Evolutionary conservation across 106 monocot genomes (phyloP).

Genomic region (Triglochin maritima): DNA sequence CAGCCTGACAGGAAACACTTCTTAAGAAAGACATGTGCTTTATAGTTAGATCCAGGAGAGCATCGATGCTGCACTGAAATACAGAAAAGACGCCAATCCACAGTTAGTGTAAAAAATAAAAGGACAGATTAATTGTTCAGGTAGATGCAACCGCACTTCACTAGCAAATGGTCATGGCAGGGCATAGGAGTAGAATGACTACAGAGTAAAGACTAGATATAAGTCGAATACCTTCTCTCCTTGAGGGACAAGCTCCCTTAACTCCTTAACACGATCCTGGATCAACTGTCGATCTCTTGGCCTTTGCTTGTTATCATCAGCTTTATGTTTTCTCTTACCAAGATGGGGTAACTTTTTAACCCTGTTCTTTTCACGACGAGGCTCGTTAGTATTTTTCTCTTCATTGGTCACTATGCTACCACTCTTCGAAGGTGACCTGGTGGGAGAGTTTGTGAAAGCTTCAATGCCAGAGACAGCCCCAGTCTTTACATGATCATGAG

Average conservation of each 20-base stretch:
- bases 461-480: neutral
- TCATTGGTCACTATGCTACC: slow-evolving; percentile 6
- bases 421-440: slow-evolving; percentile 19
- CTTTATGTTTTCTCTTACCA: slow-evolving; percentile 23
- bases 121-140: neutral
- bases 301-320: slow-evolving; percentile 27
- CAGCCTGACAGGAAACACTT: slow-evolving; percentile 46
- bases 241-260: slow-evolving; percentile 75
- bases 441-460: slow-evolving; percentile 9
- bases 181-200: neutral
- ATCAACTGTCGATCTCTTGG: slow-evolving; percentile 92
- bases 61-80: slow-evolving; percentile 84
- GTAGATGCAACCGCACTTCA: neutral
- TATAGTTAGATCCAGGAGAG: slow-evolving; percentile 60
- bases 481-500: slow-evolving; percentile 3
- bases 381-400: slow-evolving; percentile 7
- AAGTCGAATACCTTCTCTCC: slow-evolving; percentile 42
- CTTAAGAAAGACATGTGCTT: slow-evolving; percentile 74
- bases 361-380: neutral
- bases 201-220: neutral
- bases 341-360: slow-evolving; percentile 5
- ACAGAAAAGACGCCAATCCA: neutral
- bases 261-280: slow-evolving; percentile 77
- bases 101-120: neutral
- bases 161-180: no score